A percentile compares a stretch with the other conserved stretches of the same genome.
Conservation (phyloP, 1,284 basidiomycete genomes). For the Schizopora paradoxa region DNA sequence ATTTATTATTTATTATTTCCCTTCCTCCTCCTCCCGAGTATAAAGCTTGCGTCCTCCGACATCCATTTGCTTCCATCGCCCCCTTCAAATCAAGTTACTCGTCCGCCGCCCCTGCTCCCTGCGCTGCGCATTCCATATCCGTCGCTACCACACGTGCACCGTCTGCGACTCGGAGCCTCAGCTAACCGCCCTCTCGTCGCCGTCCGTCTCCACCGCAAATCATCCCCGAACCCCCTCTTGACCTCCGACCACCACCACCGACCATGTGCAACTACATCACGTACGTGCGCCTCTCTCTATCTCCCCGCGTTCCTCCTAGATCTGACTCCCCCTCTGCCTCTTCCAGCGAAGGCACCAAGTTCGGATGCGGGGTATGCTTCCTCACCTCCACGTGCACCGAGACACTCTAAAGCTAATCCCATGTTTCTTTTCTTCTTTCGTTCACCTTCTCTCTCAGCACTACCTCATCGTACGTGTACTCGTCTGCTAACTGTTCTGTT, state of each 20-base stretch:
- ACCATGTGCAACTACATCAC: slow-evolving; percentile 70
- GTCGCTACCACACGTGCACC: slow-evolving; percentile 21
- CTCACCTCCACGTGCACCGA: slow-evolving; percentile 30
- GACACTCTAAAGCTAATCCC: slow-evolving; percentile 6
- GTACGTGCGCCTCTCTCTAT: slow-evolving; percentile 36
- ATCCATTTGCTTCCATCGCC: too few species aligned
- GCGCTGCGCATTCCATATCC: slow-evolving; percentile 3
- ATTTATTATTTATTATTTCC: too few species aligned
- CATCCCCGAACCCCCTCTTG: slow-evolving; percentile 1
- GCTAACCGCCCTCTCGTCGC: slow-evolving; percentile 13
- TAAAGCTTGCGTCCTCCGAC: too few species aligned
- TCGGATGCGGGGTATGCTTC: slow-evolving; percentile 62
- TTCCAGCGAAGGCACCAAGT: slow-evolving; percentile 67
- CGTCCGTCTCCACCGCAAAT: slow-evolving; percentile 4
- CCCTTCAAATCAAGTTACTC: too few species aligned
- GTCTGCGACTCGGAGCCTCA: slow-evolving; percentile 14
- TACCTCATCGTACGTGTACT: slow-evolving; percentile 43
- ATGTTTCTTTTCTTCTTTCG: slow-evolving; percentile 21
- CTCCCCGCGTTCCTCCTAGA: slow-evolving; percentile 20
- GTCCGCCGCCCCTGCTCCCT: background rate
- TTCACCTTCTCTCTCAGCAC: slow-evolving; percentile 35
- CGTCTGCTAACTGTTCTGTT: slow-evolving; percentile 3
- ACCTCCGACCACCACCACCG: slow-evolving; percentile 1
- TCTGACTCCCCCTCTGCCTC: too few species aligned
- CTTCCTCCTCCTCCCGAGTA: too few species aligned